Percentiles rank a stretch among this genome's conserved stretches.
Evolutionary conservation across 306 rosid species (phyloP).

Genomic region (Casuarina cunninghamiana): DNA sequence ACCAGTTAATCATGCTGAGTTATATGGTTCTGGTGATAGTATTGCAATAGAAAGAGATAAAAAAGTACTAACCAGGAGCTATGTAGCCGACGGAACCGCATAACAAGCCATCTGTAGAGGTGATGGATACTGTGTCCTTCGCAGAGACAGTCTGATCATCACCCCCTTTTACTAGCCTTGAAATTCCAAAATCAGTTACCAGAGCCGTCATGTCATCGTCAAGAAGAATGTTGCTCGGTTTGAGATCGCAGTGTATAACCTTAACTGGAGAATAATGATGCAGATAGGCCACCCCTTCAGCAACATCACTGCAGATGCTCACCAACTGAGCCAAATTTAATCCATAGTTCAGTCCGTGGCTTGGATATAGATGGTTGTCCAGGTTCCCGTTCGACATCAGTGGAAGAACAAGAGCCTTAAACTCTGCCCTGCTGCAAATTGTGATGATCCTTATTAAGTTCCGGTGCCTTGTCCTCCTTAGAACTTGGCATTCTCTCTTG

Average conservation of each 20-base stretch:
- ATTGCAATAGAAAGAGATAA: not conserved
- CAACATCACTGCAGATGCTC: conserved; percentile 80
- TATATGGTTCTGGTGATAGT: not conserved
- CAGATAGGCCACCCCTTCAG: conserved; percentile 84
- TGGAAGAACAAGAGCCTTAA: conserved; percentile 93
- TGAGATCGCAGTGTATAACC: conserved; percentile 89
- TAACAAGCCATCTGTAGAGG: conserved; percentile 69
- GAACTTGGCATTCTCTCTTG: conserved; percentile 73
- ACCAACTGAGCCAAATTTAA: conserved; percentile 67
- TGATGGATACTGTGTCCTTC: conserved; percentile 46
- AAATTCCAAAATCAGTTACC: conserved; percentile 90
- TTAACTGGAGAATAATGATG: conserved; percentile 81
- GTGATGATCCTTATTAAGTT: conserved; percentile 85
- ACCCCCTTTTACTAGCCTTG: conserved; percentile 57
- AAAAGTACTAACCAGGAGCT: conserved; percentile 75
- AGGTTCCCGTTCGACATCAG: conserved; percentile 86
- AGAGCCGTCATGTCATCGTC: conserved; percentile 79
- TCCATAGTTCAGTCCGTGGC: conserved; percentile 39
- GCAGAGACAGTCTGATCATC: conserved; percentile 22
- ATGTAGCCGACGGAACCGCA: conserved; percentile 91
- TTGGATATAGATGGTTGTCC: conserved; percentile 74
- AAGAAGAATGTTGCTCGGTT: conserved; percentile 91
- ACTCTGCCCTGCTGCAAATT: conserved; percentile 66
- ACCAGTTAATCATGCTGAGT: not conserved
- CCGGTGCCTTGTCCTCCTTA: conserved; percentile 73